These are phyloP conservation scores for Debaryomyces hansenii DNA, from an alignment of 805 yeast species.

Conservation along the genomic window DNA sequence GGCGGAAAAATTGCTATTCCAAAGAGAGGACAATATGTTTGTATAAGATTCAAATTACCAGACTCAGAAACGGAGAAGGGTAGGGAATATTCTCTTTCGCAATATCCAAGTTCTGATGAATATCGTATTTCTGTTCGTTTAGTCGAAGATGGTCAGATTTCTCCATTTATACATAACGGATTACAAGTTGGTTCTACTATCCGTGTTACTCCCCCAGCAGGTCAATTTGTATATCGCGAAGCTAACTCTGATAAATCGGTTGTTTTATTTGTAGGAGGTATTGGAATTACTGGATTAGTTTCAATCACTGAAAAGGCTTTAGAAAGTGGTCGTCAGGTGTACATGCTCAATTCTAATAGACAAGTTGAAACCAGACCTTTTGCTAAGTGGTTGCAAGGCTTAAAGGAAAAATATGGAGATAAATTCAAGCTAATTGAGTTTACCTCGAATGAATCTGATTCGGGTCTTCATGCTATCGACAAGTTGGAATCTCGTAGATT, in stretches of 20 bases:
- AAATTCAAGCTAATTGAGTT: conserved; percentile 21
- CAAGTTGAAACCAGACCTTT: conserved; percentile 22
- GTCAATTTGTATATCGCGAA: conserved; percentile 44
- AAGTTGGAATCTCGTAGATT: conserved; percentile 12
- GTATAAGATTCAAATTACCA: conserved; percentile 32
- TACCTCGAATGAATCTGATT: conserved; percentile 13
- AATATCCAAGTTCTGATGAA: conserved; percentile 28
- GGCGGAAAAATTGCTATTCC: conserved; percentile 25
- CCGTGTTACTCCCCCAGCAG: conserved; percentile 59
- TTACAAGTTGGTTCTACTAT: conserved; percentile 50
- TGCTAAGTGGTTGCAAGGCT: conserved; percentile 14
- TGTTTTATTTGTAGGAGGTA: conserved; percentile 57
- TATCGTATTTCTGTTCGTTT: conserved; percentile 61
- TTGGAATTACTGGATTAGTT: conserved; percentile 66
- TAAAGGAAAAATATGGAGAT: conserved; percentile 13
- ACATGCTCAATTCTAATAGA: conserved; percentile 34
- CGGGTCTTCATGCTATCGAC: conserved; percentile 6
- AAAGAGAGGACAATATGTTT: conserved; percentile 49
- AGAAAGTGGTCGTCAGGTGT: conserved; percentile 28
- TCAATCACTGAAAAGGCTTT: conserved; percentile 48
- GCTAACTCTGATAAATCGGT: conserved; percentile 25
- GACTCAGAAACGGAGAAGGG: conserved; percentile 42
- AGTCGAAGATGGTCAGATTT: conserved; percentile 49
- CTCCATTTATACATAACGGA: conserved; percentile 48
- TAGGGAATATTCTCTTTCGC: conserved; percentile 62